A percentile compares a stretch with the other conserved stretches of the same genome.
Conservation (phyloP, 768 basidiomycete genomes). For the Suillus ampliporus region DNA sequence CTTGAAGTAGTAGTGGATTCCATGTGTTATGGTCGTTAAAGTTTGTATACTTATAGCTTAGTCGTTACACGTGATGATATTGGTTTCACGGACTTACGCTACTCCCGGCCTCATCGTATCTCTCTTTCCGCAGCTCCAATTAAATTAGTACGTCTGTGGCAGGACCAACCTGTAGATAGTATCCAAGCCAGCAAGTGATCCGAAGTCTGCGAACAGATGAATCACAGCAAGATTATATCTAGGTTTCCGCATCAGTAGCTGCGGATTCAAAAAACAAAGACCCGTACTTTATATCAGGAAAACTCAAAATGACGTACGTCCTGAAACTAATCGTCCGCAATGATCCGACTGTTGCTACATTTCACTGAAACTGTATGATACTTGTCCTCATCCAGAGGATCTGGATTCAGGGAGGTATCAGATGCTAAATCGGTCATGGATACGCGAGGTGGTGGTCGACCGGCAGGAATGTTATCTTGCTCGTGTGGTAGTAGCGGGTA, state of each 20-base stretch:
- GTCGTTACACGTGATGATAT: background rate
- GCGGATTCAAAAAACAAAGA: slow-evolving; percentile 10
- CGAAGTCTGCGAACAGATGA: slow-evolving; percentile 60
- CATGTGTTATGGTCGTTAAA: background rate
- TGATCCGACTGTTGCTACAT: slow-evolving; percentile 73
- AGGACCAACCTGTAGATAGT: background rate
- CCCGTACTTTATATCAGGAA: slow-evolving; percentile 62
- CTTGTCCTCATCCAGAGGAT: slow-evolving; percentile 40
- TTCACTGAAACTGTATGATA: slow-evolving; percentile 61
- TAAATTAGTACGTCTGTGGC: background rate
- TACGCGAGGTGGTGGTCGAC: slow-evolving; percentile 38
- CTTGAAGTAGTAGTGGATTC: slow-evolving; percentile 13
- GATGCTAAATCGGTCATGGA: slow-evolving; percentile 15
- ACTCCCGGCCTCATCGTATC: background rate
- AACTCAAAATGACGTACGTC: slow-evolving; percentile 92
- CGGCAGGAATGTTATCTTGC: slow-evolving; percentile 3
- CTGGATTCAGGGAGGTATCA: slow-evolving; percentile 20
- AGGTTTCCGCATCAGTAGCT: slow-evolving; percentile 9
- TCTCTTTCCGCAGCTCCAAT: background rate
- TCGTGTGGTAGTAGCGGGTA: slow-evolving; percentile 47
- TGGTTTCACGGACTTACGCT: background rate
- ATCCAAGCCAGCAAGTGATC: background rate
- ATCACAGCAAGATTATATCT: slow-evolving; percentile 82
- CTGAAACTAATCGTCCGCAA: slow-evolving; percentile 85
- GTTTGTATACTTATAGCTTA: too few species aligned